Conservation (phyloP, 345 rosid species). For the Garcia nutans region DNA sequence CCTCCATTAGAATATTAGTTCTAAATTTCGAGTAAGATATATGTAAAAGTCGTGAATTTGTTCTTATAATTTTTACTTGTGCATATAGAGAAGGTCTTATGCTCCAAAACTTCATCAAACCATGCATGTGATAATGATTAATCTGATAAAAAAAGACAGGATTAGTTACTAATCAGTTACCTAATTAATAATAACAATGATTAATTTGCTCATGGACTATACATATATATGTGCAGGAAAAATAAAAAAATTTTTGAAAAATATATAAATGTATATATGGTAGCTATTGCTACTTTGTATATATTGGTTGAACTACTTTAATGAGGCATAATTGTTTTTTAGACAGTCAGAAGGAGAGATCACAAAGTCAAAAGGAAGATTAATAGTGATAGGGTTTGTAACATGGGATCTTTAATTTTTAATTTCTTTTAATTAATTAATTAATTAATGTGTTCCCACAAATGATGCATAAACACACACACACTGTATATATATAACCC, state of each 20-base stretch:
- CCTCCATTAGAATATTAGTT: background rate
- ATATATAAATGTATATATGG: too few relatives aligned
- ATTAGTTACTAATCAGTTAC: too few relatives aligned
- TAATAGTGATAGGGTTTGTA: background rate
- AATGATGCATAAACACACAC: conserved; percentile 20
- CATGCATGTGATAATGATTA: too few relatives aligned
- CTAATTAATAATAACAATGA: too few relatives aligned
- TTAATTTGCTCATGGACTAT: background rate
- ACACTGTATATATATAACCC: too few relatives aligned
- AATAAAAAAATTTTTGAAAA: too few relatives aligned
- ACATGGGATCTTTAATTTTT: background rate
- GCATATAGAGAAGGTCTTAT: too few relatives aligned
- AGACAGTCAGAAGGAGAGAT: conserved; percentile 35
- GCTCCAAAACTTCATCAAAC: too few relatives aligned
- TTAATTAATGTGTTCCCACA: conserved; percentile 21
- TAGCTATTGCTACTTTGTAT: background rate
- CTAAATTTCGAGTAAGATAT: background rate
- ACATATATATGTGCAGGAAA: too few relatives aligned
- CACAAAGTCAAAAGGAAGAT: conserved; percentile 29
- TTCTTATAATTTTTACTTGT: too few relatives aligned
- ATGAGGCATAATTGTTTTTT: background rate
- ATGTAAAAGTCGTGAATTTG: too few relatives aligned
- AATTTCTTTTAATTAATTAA: background rate
- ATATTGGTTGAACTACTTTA: background rate
- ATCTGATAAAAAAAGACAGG: too few relatives aligned